Conservation (phyloP, 2,329 filamentous ascomycete species). For the Cordyceps militaris region DNA sequence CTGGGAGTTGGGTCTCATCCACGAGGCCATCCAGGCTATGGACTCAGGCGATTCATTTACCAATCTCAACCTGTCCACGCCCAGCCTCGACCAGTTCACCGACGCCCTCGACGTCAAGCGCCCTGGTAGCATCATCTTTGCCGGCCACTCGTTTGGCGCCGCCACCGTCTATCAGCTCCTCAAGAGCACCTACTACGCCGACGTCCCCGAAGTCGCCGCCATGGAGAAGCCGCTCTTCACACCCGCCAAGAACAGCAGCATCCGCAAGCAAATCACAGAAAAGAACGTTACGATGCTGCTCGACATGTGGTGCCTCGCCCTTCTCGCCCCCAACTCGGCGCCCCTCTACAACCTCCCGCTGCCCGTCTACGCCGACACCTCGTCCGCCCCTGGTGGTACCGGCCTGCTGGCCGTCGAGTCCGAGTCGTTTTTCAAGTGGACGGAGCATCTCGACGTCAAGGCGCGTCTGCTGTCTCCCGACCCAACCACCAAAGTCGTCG, state of each 20-base stretch:
- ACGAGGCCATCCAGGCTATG: conserved; percentile 60
- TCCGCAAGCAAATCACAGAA: conserved; percentile 61
- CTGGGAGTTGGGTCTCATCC: conserved; percentile 69
- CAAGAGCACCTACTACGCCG: conserved; percentile 68
- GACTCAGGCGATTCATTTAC: conserved; percentile 46
- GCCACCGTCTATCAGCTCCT: conserved; percentile 68
- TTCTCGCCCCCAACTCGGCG: conserved; percentile 54
- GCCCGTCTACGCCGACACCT: conserved; percentile 53
- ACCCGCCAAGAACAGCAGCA: conserved; percentile 46
- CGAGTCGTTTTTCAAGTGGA: conserved; percentile 74
- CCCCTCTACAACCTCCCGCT: conserved; percentile 67
- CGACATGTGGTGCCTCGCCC: conserved; percentile 74
- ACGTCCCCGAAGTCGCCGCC: conserved; percentile 35
- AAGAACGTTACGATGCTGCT: conserved; percentile 61
- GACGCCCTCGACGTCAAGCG: conserved; percentile 58
- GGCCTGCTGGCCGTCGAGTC: conserved; percentile 66
- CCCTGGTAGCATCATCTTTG: conserved; percentile 67
- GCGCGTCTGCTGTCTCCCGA: conserved; percentile 57
- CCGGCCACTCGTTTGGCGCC: conserved; percentile 76
- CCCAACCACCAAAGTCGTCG: conserved; percentile 37
- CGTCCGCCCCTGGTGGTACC: conserved; percentile 45
- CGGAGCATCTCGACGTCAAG: conserved; percentile 61
- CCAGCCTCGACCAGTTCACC: conserved; percentile 51
- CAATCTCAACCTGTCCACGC: conserved; percentile 47
- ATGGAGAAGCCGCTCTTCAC: conserved; percentile 54